A percentile compares a stretch with the other conserved stretches of the same genome.
phyloP scores from a whole-genome alignment of 2,329 filamentous ascomycete species.

The Fusarium beomiforme region DNA sequence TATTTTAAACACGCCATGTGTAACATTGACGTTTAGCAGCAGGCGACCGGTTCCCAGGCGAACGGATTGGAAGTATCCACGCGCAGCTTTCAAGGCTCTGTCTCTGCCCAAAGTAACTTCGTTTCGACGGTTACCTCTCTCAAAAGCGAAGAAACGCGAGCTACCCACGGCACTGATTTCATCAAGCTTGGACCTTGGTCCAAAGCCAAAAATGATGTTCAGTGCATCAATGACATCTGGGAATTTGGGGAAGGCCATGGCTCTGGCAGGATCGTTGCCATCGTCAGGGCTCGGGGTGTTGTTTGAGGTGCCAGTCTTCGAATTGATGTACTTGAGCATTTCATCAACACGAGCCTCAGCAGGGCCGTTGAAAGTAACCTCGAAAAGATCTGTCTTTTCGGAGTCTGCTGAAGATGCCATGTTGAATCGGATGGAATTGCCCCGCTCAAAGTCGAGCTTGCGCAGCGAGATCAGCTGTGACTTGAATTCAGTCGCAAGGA shows the following conservation, averaged over 20 bases:
- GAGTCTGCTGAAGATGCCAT: conserved; percentile 48
- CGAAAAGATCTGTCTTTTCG: conserved; percentile 48
- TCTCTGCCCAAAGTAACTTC: conserved; percentile 41
- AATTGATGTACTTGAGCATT: conserved; percentile 57
- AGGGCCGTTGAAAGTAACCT: conserved; percentile 55
- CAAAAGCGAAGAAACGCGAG: conserved; percentile 60
- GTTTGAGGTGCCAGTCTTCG: conserved; percentile 52
- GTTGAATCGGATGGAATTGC: conserved; percentile 47
- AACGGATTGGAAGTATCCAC: conserved; percentile 66
- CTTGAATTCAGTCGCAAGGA: conserved; percentile 62
- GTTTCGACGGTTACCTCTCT: conserved; percentile 40
- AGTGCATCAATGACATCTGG: conserved; percentile 60
- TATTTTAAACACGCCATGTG: conserved; percentile 62
- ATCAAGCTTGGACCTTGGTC: conserved; percentile 50
- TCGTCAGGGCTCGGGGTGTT: conserved; percentile 30
- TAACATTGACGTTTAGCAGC: conserved; percentile 65
- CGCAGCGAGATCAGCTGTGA: conserved; percentile 55
- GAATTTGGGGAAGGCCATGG: conserved; percentile 58
- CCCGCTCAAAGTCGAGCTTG: conserved; percentile 48
- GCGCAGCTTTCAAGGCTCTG: conserved; percentile 53
- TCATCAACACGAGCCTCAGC: conserved; percentile 50
- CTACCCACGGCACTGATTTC: conserved; percentile 55
- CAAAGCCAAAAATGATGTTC: conserved; percentile 61
- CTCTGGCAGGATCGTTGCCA: conserved; percentile 13
- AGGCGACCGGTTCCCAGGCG: conserved; percentile 63